phyloP scores from a whole-genome alignment of 352 stramenopile species.

The Globisporangium rhizosaccharum region DNA sequence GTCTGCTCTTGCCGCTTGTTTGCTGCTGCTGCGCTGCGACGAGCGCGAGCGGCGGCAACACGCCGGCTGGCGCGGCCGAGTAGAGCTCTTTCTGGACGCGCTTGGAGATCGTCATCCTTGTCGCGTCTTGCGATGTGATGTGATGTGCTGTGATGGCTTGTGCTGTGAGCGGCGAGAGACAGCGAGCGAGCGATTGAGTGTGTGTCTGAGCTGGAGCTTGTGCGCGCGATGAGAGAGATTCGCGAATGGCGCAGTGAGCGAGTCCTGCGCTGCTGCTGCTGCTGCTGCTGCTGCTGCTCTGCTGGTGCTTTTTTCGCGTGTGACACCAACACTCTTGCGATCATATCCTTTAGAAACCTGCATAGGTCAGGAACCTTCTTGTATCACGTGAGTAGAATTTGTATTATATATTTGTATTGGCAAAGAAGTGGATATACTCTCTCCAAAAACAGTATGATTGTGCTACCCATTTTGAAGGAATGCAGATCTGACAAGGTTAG shows the following conservation, averaged over 20 bases:
- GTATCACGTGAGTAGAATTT: too few species aligned
- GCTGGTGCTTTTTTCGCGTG: neutral
- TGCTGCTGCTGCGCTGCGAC: constrained; percentile 5
- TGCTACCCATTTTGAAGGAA: neutral
- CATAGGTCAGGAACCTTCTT: too few species aligned
- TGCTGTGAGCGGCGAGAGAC: neutral
- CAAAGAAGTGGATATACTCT: neutral
- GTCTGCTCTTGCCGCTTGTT: neutral
- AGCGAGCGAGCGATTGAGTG: neutral
- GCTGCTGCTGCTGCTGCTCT: neutral
- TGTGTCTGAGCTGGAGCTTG: neutral
- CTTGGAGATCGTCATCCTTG: constrained; percentile 48
- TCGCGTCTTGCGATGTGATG: neutral
- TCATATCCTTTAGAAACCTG: too few species aligned
- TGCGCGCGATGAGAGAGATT: constrained; percentile 7
- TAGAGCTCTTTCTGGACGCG: constrained; percentile 51
- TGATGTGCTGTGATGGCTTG: neutral
- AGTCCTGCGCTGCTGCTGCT: neutral
- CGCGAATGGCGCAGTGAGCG: neutral
- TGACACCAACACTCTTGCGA: too few species aligned
- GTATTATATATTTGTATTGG: too few species aligned
- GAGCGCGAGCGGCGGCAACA: constrained; percentile 18
- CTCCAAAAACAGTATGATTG: neutral
- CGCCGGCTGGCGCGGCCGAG: constrained; percentile 27
- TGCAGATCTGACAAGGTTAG: neutral